A percentile compares a stretch with the other conserved stretches of the same genome.
These are phyloP conservation scores for Pichia inconspicua DNA, from an alignment of 1,139 yeast genomes.

Conservation along the genomic window DNA sequence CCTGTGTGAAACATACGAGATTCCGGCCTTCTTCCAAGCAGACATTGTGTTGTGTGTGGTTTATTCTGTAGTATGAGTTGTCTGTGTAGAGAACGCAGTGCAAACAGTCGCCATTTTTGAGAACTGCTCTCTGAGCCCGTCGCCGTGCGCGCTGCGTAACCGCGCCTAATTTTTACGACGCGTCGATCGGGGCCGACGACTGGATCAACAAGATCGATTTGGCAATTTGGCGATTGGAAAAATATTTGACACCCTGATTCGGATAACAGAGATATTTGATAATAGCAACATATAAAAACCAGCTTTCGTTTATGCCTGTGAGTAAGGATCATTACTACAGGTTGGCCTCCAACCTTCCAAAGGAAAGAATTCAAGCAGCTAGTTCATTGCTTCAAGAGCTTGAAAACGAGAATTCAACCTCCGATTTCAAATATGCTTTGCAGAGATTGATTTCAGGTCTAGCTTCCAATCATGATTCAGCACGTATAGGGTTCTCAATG, in stretches of 20 bases:
- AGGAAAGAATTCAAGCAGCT: conserved; percentile 70
- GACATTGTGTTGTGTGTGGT: conserved; percentile 36
- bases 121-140: neutral
- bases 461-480: conserved; percentile 73
- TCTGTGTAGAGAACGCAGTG: neutral
- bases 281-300: neutral
- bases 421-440: conserved; percentile 79
- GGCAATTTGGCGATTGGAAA: neutral
- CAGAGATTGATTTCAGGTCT: conserved; percentile 74
- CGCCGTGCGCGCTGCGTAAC: conserved; percentile 15
- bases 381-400: conserved; percentile 56
- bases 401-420: conserved; percentile 32
- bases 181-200: conserved; percentile 13
- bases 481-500: conserved; percentile 82
- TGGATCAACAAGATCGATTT: too few species aligned
- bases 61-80: neutral
- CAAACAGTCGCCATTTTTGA: neutral
- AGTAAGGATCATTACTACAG: conserved; percentile 71
- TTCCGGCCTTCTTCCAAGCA: conserved; percentile 79
- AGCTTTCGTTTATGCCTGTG: conserved; percentile 34
- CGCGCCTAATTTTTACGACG: neutral
- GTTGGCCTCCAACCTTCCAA: conserved; percentile 68
- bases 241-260: neutral
- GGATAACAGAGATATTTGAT: neutral
- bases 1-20: conserved; percentile 37